Conservation (phyloP, 495 filamentous ascomycete species). For the Chaetomium tenue region DNA sequence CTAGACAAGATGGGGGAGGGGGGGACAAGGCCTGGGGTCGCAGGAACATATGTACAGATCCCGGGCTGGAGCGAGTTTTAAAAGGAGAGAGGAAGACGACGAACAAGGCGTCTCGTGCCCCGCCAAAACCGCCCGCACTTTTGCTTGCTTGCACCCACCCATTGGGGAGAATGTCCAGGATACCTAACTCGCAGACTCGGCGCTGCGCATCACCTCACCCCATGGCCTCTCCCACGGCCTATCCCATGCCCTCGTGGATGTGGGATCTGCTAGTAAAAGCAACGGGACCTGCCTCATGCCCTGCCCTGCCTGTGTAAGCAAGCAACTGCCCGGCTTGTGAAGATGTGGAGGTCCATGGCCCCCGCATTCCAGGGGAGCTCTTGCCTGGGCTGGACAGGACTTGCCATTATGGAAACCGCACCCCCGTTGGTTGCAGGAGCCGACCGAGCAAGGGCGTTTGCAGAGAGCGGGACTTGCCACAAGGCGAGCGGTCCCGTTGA, state of each 20-base stretch:
- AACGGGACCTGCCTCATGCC: not conserved
- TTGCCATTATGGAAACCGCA: not conserved
- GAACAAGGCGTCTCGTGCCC: not conserved
- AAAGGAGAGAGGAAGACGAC: not conserved
- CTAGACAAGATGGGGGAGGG: slow-evolving; percentile 8
- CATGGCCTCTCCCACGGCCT: slow-evolving; percentile 2
- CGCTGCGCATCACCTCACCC: not conserved
- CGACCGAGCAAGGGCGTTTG: slow-evolving; percentile 5
- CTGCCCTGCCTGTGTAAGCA: not conserved
- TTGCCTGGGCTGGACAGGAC: not conserved
- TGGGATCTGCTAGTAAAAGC: slow-evolving; percentile 9
- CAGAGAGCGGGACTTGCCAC: slow-evolving; percentile 21
- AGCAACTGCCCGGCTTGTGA: not conserved
- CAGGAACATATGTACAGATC: not conserved
- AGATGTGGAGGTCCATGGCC: slow-evolving; percentile 2
- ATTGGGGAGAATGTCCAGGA: not conserved
- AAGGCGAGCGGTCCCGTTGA: slow-evolving; percentile 28
- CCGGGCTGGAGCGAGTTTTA: slow-evolving; percentile 7
- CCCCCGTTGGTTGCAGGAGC: slow-evolving; percentile 14
- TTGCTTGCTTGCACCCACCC: not conserved
- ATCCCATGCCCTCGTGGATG: not conserved
- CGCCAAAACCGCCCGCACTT: not conserved
- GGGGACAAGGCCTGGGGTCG: slow-evolving; percentile 13
- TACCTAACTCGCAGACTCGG: not conserved
- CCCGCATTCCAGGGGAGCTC: slow-evolving; percentile 10